phyloP scores from a whole-genome alignment of 1,284 basidiomycete species.

The Athelia psychrophila region DNA sequence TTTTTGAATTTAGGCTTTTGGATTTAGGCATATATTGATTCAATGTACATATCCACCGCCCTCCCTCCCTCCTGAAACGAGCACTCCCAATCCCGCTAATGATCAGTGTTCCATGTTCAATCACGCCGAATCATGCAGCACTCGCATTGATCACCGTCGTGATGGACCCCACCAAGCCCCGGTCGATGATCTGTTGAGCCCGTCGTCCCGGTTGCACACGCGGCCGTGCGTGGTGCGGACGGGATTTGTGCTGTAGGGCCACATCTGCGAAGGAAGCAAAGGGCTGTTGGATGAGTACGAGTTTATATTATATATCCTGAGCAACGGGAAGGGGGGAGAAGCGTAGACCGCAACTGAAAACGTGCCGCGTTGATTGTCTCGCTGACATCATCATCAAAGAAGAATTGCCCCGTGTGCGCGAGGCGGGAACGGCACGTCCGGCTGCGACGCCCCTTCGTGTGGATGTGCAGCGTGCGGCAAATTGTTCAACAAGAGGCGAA shows the following conservation, averaged over 20 bases:
- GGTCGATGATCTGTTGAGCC: conserved; percentile 32
- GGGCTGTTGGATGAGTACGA: neutral
- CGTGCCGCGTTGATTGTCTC: conserved; percentile 41
- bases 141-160: neutral
- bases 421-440: conserved; percentile 46
- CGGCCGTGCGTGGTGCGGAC: conserved; percentile 41
- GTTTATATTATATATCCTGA: too few relatives aligned
- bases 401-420: conserved; percentile 61
- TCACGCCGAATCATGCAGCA: too few relatives aligned
- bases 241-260: conserved; percentile 45
- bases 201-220: conserved; percentile 47
- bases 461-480: conserved; percentile 52
- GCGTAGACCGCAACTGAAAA: neutral
- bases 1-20: too few relatives aligned
- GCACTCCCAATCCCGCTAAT: too few relatives aligned
- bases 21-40: too few relatives aligned
- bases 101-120: too few relatives aligned
- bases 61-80: too few relatives aligned
- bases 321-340: neutral
- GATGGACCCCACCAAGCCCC: neutral
- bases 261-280: conserved; percentile 30
- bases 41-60: too few relatives aligned
- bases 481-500: too few relatives aligned
- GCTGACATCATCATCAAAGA: conserved; percentile 62
- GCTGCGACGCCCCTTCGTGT: conserved; percentile 40